Evolutionary conservation across 352 stramenopile genomes (phyloP).

Genomic region (Peronospora belbahrii): DNA sequence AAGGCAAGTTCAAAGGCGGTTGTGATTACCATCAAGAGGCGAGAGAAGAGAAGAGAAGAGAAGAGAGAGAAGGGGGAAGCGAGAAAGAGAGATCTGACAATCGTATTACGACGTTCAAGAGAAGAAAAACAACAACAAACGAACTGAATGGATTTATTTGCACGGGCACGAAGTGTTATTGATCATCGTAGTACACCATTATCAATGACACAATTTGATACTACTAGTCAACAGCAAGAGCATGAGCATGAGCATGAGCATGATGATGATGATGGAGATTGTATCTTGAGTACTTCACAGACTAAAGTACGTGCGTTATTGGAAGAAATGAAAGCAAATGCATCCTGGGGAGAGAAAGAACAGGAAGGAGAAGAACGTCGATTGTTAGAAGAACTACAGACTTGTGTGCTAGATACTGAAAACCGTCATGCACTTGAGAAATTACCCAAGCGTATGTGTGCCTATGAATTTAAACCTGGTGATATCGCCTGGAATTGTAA

Average conservation of each 20-base stretch:
- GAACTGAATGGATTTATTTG: constrained; percentile 31
- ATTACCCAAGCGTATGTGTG: constrained; percentile 84
- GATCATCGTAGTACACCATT: too few species aligned
- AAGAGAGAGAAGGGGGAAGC: too few species aligned
- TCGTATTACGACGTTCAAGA: too few species aligned
- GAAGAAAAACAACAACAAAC: too few species aligned
- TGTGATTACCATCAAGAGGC: too few species aligned
- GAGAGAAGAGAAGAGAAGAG: too few species aligned
- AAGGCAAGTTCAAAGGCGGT: too few species aligned
- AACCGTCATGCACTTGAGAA: constrained; percentile 39
- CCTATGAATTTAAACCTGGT: constrained; percentile 91
- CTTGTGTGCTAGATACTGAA: constrained; percentile 49
- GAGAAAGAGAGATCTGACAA: too few species aligned
- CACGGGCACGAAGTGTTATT: constrained; percentile 23
- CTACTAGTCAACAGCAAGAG: neutral
- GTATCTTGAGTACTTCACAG: constrained; percentile 1
- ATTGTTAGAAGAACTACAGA: constrained; percentile 44
- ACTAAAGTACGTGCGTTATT: constrained; percentile 39
- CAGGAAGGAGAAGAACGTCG: constrained; percentile 40
- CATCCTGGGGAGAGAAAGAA: constrained; percentile 48
- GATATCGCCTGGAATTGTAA: constrained; percentile 97
- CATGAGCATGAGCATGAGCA: too few species aligned
- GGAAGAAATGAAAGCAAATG: constrained; percentile 42
- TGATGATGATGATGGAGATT: constrained; percentile 9
- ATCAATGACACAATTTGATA: too few species aligned